These are phyloP conservation scores for Colletotrichum acutatum DNA, from an alignment of 2,329 filamentous ascomycete species.

Conservation along the genomic window DNA sequence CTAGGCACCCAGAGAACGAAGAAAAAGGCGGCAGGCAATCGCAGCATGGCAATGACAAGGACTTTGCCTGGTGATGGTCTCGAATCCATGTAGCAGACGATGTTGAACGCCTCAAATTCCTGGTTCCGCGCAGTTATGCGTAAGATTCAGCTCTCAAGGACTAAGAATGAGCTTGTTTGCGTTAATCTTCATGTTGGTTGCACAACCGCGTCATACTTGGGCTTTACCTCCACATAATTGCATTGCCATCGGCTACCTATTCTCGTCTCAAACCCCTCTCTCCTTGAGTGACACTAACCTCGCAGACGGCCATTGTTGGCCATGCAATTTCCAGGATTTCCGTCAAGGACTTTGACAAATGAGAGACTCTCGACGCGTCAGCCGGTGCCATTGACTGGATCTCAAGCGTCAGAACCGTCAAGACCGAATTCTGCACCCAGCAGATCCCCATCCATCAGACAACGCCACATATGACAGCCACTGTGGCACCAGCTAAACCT, in stretches of 20 bases:
- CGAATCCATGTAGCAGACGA: not conserved
- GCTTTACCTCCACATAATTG: not conserved
- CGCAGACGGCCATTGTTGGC: not conserved
- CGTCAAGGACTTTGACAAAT: not conserved
- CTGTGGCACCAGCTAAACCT: slow-evolving; percentile 12
- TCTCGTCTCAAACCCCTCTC: not conserved
- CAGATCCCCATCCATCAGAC: not conserved
- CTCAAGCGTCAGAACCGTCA: not conserved
- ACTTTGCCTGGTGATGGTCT: not conserved
- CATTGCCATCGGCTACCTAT: not conserved
- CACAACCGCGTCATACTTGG: not conserved
- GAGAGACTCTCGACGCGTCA: slow-evolving; percentile 15
- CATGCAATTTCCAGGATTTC: not conserved
- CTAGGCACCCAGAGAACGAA: not conserved
- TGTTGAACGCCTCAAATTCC: not conserved
- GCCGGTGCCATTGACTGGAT: not conserved
- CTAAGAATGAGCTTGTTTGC: not conserved
- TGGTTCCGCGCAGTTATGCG: not conserved
- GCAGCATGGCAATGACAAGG: not conserved
- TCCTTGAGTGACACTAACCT: not conserved
- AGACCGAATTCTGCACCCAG: not conserved
- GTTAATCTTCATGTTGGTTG: not conserved
- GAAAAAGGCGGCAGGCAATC: not conserved
- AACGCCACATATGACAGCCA: slow-evolving; percentile 29
- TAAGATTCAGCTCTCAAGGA: not conserved